phyloP scores from a whole-genome alignment of 2,329 filamentous ascomycete genomes.

The Sclerotinia spermophila region DNA sequence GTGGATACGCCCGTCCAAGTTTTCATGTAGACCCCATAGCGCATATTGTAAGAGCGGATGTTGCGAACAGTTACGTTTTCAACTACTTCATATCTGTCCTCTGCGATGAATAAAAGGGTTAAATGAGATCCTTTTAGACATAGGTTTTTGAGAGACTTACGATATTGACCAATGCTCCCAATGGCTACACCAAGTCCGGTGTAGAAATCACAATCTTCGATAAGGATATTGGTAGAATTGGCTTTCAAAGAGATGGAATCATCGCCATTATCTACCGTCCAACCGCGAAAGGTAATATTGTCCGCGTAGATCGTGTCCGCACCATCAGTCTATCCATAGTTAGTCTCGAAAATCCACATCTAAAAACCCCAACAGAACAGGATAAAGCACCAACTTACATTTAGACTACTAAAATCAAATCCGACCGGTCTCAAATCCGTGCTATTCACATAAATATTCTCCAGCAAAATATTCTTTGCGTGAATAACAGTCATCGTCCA shows the following conservation, averaged over 20 bases:
- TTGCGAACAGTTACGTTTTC: conserved; percentile 48
- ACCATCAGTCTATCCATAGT: conserved; percentile 43
- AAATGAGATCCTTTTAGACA: not conserved
- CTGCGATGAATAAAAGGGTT: conserved; percentile 12
- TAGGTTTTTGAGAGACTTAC: not conserved
- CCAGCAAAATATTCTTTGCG: conserved; percentile 45
- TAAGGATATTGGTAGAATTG: conserved; percentile 52
- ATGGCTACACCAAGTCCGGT: conserved; percentile 53
- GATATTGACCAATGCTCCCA: conserved; percentile 55
- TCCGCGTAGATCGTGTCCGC: conserved; percentile 51
- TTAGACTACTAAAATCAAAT: conserved; percentile 16
- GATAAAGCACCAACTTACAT: not conserved
- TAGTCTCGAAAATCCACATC: conserved; percentile 25
- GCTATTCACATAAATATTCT: conserved; percentile 53
- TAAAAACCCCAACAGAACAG: not conserved
- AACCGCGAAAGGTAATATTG: conserved; percentile 49
- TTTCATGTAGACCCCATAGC: conserved; percentile 46
- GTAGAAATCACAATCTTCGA: conserved; percentile 48
- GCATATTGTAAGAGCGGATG: conserved; percentile 45
- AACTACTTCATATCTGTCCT: conserved; percentile 46
- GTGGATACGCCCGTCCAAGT: conserved; percentile 53
- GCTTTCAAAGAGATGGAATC: conserved; percentile 53
- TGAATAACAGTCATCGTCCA: conserved; percentile 48
- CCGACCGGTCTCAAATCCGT: conserved; percentile 24
- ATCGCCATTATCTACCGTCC: conserved; percentile 51